Evolutionary conservation across 805 yeast genomes (phyloP).

Genomic region (Yamadazyma endophytica): DNA sequence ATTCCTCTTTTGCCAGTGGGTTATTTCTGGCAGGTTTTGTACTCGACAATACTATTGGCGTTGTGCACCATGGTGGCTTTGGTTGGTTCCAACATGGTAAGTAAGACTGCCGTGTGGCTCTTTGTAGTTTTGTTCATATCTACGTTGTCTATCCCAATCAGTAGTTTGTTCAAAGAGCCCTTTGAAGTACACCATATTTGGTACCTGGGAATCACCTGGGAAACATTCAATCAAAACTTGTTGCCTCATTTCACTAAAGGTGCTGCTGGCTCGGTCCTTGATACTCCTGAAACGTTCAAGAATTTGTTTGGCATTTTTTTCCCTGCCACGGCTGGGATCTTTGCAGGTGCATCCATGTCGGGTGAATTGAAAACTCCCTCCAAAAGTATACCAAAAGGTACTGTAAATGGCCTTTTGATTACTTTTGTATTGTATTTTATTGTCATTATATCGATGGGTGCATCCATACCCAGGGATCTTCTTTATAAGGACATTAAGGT

Average conservation of each 20-base stretch:
- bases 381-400: conserved; percentile 88
- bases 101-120: conserved; percentile 73
- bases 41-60: conserved; percentile 67
- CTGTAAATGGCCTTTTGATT: conserved; percentile 72
- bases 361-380: conserved; percentile 89
- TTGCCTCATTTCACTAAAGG: conserved; percentile 80
- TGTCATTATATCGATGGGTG: conserved; percentile 81
- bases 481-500: conserved; percentile 78
- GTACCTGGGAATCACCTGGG: conserved; percentile 75
- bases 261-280: conserved; percentile 83
- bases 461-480: conserved; percentile 74
- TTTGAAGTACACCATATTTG: conserved; percentile 44
- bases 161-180: conserved; percentile 63
- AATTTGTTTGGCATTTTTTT: conserved; percentile 92
- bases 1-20: conserved; percentile 62
- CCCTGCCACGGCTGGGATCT: conserved; percentile 97
- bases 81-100: conserved; percentile 76
- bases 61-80: conserved; percentile 72
- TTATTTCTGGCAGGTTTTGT: conserved; percentile 61
- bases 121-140: conserved; percentile 65
- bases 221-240: conserved; percentile 60
- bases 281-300: conserved; percentile 65
- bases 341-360: conserved; percentile 99
- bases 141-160: conserved; percentile 77
- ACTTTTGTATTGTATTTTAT: conserved; percentile 73